These are phyloP conservation scores for Edaphochlamys debaryana DNA, from an alignment of 139 green algal species.

Conservation along the genomic window DNA sequence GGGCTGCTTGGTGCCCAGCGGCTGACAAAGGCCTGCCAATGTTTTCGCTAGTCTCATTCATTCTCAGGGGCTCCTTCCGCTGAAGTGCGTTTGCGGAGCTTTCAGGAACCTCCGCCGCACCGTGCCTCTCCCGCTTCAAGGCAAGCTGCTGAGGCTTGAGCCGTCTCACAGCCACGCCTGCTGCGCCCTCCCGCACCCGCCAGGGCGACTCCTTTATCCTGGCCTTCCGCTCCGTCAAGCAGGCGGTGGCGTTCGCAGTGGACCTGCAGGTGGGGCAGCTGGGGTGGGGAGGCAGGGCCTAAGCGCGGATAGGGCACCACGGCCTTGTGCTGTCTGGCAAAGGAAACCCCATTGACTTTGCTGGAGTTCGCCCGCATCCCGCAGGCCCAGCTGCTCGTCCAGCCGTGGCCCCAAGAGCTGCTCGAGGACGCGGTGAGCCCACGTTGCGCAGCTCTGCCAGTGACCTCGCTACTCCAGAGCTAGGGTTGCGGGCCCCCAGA, in stretches of 20 bases:
- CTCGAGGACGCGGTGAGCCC: not conserved
- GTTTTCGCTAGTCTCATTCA: not conserved
- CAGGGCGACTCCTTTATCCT: slow-evolving; percentile 40
- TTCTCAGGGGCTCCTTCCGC: too few species aligned
- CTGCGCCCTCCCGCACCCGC: not conserved
- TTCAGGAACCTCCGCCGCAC: too few species aligned
- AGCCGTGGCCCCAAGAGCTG: not conserved
- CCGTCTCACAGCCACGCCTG: too few species aligned
- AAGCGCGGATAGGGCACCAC: too few species aligned
- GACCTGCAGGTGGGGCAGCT: slow-evolving; percentile 20
- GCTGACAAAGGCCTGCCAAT: not conserved
- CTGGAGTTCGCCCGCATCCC: too few species aligned
- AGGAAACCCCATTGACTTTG: too few species aligned
- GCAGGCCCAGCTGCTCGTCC: not conserved
- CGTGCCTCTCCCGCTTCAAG: too few species aligned
- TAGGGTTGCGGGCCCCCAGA: not conserved
- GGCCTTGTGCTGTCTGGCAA: too few species aligned
- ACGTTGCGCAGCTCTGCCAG: not conserved
- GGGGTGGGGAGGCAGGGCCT: too few species aligned
- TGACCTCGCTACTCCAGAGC: not conserved
- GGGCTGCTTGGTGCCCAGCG: too few species aligned
- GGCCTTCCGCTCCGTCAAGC: slow-evolving; percentile 8
- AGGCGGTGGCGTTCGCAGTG: slow-evolving; percentile 19
- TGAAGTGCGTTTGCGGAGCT: too few species aligned
- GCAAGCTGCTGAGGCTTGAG: too few species aligned